Evolutionary conservation across 1,284 basidiomycete genomes (phyloP).

Genomic region (Peniophora sp.): DNA sequence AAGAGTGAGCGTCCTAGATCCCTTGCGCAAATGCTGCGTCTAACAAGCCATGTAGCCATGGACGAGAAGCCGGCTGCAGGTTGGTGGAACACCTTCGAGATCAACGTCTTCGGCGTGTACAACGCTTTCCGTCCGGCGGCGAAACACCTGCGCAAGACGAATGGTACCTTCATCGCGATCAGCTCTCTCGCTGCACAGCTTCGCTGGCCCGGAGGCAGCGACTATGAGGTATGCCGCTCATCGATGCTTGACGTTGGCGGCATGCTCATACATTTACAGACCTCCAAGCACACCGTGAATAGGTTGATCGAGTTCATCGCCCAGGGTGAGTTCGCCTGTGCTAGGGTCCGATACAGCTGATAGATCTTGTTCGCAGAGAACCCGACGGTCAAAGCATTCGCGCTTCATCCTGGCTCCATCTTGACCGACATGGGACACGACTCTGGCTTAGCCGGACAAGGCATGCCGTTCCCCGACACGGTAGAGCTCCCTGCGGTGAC

Average conservation of each 20-base stretch:
- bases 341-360: no score
- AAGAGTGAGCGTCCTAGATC: no score
- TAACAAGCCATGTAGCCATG: background rate
- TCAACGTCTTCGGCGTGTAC: background rate
- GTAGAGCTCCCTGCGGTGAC: background rate
- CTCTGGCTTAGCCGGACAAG: background rate
- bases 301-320: background rate
- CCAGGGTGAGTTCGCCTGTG: background rate
- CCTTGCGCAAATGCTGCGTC: no score
- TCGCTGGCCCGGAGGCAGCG: background rate
- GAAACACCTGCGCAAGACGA: background rate
- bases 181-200: background rate
- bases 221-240: background rate
- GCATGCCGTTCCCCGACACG: background rate
- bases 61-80: background rate
- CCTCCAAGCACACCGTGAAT: background rate
- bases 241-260: background rate
- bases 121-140: background rate
- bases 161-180: background rate
- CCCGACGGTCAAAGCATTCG: background rate
- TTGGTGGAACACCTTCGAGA: background rate
- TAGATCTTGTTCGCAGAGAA: background rate
- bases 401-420: no score
- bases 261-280: background rate
- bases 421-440: background rate